Evolutionary conservation across 179 eudicot genomes (phyloP).

Genomic region (Silene coronaria): DNA sequence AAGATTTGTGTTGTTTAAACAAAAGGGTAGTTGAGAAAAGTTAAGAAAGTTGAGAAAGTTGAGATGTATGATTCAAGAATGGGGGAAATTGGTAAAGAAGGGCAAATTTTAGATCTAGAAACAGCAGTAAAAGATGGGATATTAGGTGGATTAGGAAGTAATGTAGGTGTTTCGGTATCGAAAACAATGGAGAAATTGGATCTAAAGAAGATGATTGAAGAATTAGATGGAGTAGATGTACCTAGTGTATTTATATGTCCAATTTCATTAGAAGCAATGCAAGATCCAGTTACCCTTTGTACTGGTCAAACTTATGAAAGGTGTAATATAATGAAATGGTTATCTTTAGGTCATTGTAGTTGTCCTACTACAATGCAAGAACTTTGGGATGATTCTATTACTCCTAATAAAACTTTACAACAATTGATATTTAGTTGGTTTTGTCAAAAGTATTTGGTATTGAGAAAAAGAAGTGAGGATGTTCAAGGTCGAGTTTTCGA

Average conservation of each 20-base stretch:
- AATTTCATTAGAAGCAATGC: conserved; percentile 88
- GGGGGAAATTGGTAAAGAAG: conserved; percentile 53
- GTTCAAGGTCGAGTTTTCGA: conserved; percentile 83
- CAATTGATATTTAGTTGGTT: conserved; percentile 69
- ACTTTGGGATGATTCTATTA: conserved; percentile 84
- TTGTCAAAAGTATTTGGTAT: conserved; percentile 58
- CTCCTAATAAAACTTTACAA: conserved; percentile 67
- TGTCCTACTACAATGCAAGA: conserved; percentile 96
- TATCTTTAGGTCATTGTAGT: conserved; percentile 65
- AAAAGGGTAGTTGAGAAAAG: conserved; percentile 27
- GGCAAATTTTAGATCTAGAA: conserved; percentile 72
- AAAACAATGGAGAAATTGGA: conserved; percentile 48
- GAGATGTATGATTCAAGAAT: conserved; percentile 44
- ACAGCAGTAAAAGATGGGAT: conserved; percentile 88
- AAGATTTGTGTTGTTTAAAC: background rate
- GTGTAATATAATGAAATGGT: conserved; percentile 79
- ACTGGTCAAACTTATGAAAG: conserved; percentile 94
- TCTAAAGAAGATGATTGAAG: conserved; percentile 83
- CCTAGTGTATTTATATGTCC: conserved; percentile 91
- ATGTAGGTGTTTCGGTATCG: conserved; percentile 18
- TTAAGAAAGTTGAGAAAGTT: conserved; percentile 37
- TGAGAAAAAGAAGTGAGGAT: conserved; percentile 89
- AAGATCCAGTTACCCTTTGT: conserved; percentile 88
- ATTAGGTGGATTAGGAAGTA: conserved; percentile 39
- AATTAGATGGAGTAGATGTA: conserved; percentile 52